A percentile compares a stretch with the other conserved stretches of the same genome.
Evolutionary conservation across 1,139 yeast genomes (phyloP).

Genomic region (Saccharomycopsis phalli): DNA sequence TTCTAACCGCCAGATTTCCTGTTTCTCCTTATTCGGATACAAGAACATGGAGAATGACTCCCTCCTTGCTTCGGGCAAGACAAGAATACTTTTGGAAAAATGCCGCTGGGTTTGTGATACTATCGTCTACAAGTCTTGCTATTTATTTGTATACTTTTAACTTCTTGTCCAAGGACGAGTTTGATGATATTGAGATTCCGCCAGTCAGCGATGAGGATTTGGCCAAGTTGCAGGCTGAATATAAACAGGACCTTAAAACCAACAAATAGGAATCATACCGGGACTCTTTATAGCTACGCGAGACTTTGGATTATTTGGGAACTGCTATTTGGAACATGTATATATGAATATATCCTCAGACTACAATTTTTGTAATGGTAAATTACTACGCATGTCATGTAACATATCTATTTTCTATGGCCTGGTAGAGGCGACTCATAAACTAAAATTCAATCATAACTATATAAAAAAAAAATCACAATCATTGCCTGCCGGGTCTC

Average conservation of each 20-base stretch:
- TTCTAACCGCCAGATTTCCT: constrained; percentile 8
- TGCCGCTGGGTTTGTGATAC: constrained; percentile 48
- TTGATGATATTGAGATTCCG: constrained; percentile 86
- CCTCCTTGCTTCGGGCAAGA: constrained; percentile 86
- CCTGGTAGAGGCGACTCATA: too few relatives aligned
- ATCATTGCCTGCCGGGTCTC: background rate
- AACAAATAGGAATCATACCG: background rate
- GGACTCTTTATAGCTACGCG: too few relatives aligned
- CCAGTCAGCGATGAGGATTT: constrained; percentile 78
- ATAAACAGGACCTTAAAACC: constrained; percentile 36
- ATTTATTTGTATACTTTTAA: constrained; percentile 69
- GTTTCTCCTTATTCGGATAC: constrained; percentile 57
- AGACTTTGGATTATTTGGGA: too few relatives aligned
- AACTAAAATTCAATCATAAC: background rate
- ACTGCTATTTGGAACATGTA: too few relatives aligned
- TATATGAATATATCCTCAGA: too few relatives aligned
- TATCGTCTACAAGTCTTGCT: constrained; percentile 56
- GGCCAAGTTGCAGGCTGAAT: constrained; percentile 60
- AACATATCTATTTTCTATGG: too few relatives aligned
- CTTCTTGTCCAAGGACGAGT: constrained; percentile 71
- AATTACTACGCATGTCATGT: too few relatives aligned
- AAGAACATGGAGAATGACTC: constrained; percentile 80
- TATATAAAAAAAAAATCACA: background rate
- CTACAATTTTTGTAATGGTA: too few relatives aligned
- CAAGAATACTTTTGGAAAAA: constrained; percentile 77